Percentiles rank a stretch among this genome's conserved stretches.
Evolutionary conservation across 2,329 filamentous ascomycete species (phyloP).

Genomic region (Cordyceps fumosorosea): DNA sequence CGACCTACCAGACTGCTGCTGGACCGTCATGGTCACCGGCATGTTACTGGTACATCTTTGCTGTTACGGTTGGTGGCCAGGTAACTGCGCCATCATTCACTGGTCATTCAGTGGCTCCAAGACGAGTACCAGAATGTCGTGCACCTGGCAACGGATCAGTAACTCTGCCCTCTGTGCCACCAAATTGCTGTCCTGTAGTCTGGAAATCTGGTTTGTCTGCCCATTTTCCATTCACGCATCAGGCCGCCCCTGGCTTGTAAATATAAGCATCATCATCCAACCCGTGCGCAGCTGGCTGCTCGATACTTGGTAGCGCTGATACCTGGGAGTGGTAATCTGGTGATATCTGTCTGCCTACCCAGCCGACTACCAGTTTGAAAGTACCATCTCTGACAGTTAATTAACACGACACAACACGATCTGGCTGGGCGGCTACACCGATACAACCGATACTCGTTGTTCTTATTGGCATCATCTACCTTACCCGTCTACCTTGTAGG

Average conservation of each 20-base stretch:
- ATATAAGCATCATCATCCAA: not conserved
- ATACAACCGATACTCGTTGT: too few species aligned
- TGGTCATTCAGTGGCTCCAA: not conserved
- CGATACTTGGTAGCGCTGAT: not conserved
- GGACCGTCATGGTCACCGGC: not conserved
- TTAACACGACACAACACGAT: too few species aligned
- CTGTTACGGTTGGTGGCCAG: not conserved
- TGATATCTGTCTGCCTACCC: too few species aligned
- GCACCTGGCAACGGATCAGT: not conserved
- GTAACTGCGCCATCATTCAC: not conserved
- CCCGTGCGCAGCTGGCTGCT: not conserved
- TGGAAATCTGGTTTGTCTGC: not conserved
- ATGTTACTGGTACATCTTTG: not conserved
- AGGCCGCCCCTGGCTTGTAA: not conserved
- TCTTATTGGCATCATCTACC: too few species aligned
- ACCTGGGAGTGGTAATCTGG: too few species aligned
- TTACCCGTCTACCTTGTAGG: too few species aligned
- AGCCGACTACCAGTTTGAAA: too few species aligned
- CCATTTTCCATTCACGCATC: not conserved
- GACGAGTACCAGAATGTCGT: not conserved
- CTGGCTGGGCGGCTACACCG: too few species aligned
- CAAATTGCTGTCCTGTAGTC: not conserved
- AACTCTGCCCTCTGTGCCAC: not conserved
- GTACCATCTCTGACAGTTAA: too few species aligned
- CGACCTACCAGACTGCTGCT: not conserved